Percentiles rank a stretch among this genome's conserved stretches.
Conservation (phyloP, 306 rosid species). For the Cucurbita maxima region DNA sequence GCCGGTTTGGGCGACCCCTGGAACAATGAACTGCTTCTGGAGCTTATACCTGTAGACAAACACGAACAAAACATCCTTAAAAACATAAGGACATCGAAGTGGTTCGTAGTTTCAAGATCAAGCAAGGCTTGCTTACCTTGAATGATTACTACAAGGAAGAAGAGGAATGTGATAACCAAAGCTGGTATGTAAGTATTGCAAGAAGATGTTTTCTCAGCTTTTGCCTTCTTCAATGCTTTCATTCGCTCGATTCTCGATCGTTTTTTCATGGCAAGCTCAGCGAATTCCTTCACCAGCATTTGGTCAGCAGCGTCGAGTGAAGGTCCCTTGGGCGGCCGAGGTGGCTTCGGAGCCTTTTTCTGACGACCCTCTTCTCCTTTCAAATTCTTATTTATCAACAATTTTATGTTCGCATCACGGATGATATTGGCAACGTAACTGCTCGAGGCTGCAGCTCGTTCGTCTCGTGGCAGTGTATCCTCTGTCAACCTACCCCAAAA, state of each 20-base stretch:
- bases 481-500: conserved; percentile 4
- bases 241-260: conserved; percentile 67
- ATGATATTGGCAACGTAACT: neutral
- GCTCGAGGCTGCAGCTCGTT: neutral
- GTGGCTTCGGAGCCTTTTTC: conserved; percentile 69
- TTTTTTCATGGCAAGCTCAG: conserved; percentile 69
- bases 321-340: conserved; percentile 84
- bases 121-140: conserved; percentile 35
- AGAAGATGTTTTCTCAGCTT: conserved; percentile 39
- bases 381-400: neutral
- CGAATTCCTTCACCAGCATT: conserved; percentile 63
- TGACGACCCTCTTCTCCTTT: conserved; percentile 13
- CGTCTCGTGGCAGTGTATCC: neutral
- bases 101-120: neutral
- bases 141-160: conserved; percentile 56
- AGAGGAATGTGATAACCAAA: conserved; percentile 55
- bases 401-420: neutral
- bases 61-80: neutral
- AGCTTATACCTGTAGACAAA: conserved; percentile 9
- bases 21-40: neutral
- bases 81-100: neutral
- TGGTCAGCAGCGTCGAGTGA: conserved; percentile 72
- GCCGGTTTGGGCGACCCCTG: conserved; percentile 11
- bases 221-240: conserved; percentile 72
- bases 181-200: conserved; percentile 47